Percentiles rank a stretch among this genome's conserved stretches.
phyloP scores from a whole-genome alignment of 1,139 yeast species.

The Magnusiomyces tetraspermus region DNA sequence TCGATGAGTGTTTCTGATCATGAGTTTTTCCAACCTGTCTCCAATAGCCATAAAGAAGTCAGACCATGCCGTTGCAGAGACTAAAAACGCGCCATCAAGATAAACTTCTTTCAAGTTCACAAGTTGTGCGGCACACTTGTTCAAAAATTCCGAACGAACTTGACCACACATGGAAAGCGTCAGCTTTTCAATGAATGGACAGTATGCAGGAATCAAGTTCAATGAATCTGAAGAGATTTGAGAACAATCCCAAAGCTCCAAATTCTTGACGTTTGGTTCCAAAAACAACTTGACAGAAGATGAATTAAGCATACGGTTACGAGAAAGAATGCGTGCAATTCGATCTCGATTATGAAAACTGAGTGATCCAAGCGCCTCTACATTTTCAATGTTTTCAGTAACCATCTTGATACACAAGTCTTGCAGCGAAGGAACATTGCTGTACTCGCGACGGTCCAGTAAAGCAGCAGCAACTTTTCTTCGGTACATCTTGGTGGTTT shows the following conservation, averaged over 20 bases:
- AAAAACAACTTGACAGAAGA: conserved; percentile 65
- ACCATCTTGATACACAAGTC: conserved; percentile 69
- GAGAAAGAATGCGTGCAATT: conserved; percentile 65
- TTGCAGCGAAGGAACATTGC: conserved; percentile 57
- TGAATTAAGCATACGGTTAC: conserved; percentile 68
- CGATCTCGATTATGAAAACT: conserved; percentile 56
- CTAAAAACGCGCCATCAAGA: conserved; percentile 81
- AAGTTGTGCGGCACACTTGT: conserved; percentile 53
- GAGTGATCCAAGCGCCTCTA: conserved; percentile 71
- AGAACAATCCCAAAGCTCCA: conserved; percentile 91
- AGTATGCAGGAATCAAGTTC: conserved; percentile 61
- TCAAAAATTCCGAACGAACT: conserved; percentile 64
- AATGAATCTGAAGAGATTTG: conserved; percentile 58
- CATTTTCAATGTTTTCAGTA: conserved; percentile 63
- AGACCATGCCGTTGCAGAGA: conserved; percentile 69
- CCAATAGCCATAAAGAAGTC: conserved; percentile 51
- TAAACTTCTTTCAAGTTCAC: conserved; percentile 43
- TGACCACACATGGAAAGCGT: conserved; percentile 90
- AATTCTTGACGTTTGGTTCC: conserved; percentile 43
- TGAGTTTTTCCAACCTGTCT: conserved; percentile 43
- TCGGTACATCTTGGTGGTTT: conserved; percentile 60
- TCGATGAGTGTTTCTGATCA: conserved; percentile 73
- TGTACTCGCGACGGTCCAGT: conserved; percentile 56
- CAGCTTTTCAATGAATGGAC: conserved; percentile 61
- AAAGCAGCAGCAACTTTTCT: conserved; percentile 77